Base-by-base conservation (phyloP, 768 basidiomycete species). In the Tubosaeta sp. region DNA sequence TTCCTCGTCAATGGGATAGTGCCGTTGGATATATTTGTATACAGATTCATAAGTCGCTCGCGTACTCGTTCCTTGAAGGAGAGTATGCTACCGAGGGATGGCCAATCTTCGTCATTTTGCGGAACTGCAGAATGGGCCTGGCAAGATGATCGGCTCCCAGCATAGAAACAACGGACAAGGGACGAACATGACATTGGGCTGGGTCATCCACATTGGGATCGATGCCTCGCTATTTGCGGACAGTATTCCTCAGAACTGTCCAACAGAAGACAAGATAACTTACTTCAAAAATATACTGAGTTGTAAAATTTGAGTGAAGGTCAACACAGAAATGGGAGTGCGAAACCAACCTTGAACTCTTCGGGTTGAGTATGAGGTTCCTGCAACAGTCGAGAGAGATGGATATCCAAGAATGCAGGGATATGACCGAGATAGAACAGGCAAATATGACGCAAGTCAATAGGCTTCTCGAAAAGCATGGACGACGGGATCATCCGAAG, bases 351-450 rank as follows among this genome's bases (percentile, higher is more conserved):
- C 67, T 92, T 92, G 74, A 87, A 95, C 48, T 79, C 72, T 54
- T 87, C 79, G 1, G 97, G 97, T 57, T 93, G 84, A 0, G 93
- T 92, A 60, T 91, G 82, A 1, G 85, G 81, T 59, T 94, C 88
- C 37, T 81, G 64, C 46, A 97, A 67, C 12, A 92, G 69, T 45
- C 78, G 76, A 3, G 90, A 89, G 44, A 95, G 70, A 63, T 95
- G 88, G 22, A 97, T 97, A 62, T 97, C 95, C 56, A 95, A 69
- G 74, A 95, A 97, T 17, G 90, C 78, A 2, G 92, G 92, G 43
- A 97, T 92, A 66, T 98, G 97, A 0, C 95, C 95, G 12, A 91
- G 64, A 69, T 97, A 97, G 72, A 99, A 99, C n/a, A 98, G 77
- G 63, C 93, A 95, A 51, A 95, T 93, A 68, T 98, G 95, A 29